Evolutionary conservation across 75 land plant genomes (phyloP), one percentile per base, ranked within the genome.

Genomic region (Cunninghamia lanceolata): DNA sequence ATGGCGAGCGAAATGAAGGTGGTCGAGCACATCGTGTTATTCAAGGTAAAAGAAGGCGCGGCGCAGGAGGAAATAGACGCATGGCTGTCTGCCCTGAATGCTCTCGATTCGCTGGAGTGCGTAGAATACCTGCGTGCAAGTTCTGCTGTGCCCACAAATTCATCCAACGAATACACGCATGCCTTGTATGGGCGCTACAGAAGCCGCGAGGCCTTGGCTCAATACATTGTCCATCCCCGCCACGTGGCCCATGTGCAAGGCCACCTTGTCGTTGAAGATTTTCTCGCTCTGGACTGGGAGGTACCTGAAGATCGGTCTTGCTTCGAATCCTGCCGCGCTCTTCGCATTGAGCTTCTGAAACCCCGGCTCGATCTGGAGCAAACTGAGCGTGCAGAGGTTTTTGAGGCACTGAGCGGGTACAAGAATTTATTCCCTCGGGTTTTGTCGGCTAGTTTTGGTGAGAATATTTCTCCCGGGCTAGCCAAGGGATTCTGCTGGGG

Each of bases 231-330:
- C 11, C 75, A 73, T 73, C 75, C 75, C 75, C 75, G 38, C 75
- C 75, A 73, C 75, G 36, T 73, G 36, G 36, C 75, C 38, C 38
- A 3, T 34, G 75, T 73, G 15, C 16, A 73, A 38, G 75, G 75
- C 36, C 1, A 13, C 4, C 75, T 0, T 34, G 36, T 73, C 36
- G 75, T 73, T 10, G 75, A 73, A 34, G 75, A 73, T 13, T 73
- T 73, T 13, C 75, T 73, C 15, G 75, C 75, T 13, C n/a, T 73
- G 36, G 75, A 73, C 75, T 73, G 75, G 75, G 75, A 73, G n/a
- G 38, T 38, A 2, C 36, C 34, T 10, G 75, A 63, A 28, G 68
- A 73, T 9, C 36, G 36, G 36, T 14, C 75, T 2, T 13, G 75
- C 14, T 73, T 73, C 75, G 75, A 73, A 73, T 73, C 75, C 75